Evolutionary conservation across 345 rosid genomes (phyloP), one percentile per base, ranked within the genome.

Genomic region (Ricinus communis): DNA sequence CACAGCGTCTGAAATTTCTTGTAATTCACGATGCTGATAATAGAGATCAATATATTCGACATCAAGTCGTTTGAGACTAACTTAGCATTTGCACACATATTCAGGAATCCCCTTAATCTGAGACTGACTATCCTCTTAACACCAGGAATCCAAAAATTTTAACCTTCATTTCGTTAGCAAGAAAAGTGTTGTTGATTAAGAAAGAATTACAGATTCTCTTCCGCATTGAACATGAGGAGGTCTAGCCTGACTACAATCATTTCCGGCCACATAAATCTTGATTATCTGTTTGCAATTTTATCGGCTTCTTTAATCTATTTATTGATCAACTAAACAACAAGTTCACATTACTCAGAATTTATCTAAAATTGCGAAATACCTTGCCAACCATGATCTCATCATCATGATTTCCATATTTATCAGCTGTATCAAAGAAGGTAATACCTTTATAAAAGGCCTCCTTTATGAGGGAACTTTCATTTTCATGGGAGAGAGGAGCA

Each of bases 11-110:
- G 51, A 31, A 15, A 78, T 64, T 55, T 78, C 72, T 58, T 69
- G 47, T 54, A 74, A 11, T 24, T 78, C 75, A 16, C 85, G 81
- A 57, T 85, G 89, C 77, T 81, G 89, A 72, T 79, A 76, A 70
- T 85, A 87, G 22, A 84, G 85, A 80, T 87, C 89, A 57, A 85
- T 79, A 57, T 82, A 82, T 66, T 85, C 84, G 53, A 82, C 81
- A 22, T 51, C 85, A 53, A 87, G 87, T 56, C 83, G 73, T 59
- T 68, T 71, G 9, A 84, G 83, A 67, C 86, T 84, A 54, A 84
- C 85, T 81, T 82, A 87, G 75, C 85, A 84, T 76, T 79, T 52
- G 31, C 88, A 57, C 12, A 76, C 85, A 22, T 85, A 76, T 45
- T 82, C 81, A 45, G 89, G 87, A 50, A 51, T 68, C 47, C 89